Evolutionary conservation across 805 yeast genomes (phyloP), one percentile per base, ranked within the genome.

Genomic region (Peterozyma xylosa): DNA sequence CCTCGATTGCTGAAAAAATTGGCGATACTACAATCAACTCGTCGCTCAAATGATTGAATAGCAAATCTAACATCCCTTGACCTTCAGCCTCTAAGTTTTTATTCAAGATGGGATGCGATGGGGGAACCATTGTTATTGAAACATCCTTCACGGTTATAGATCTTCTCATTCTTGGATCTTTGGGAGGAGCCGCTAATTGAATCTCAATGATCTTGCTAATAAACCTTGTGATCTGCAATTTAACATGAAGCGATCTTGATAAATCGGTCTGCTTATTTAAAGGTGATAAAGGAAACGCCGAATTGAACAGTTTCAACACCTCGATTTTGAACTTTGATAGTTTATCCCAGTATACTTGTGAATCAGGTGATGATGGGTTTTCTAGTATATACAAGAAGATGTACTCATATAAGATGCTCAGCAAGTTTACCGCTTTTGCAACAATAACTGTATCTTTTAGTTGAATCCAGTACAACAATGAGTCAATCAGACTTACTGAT

Each of bases 201-300:
- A 75, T 71, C 33, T 70, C 66, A 11, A 81, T 68, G 4, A 81
- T 62, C 43, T 72, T 72, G n/a, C 78, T 78, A 10, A 87, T 74
- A 47, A 90, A 79, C 60, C 84, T 86, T 42, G 82, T 66, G n/a
- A 83, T 68, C 29, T 90, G 81, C n/a, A 85, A 63, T 58, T 76
- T 79, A 39, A 80, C 66, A 11, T 83, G 78, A 34, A 79, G 60
- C 39, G 78, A 73, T 57, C 80, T 71, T 33, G 66, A 54, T 30
- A 61, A 52, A 51, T 76, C 80, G 33, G 69, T 67, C 48, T 76
- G 86, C 37, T 68, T 66, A 43, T 70, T 77, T 15, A 69, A 62
- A 13, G 70, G 62, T 16, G 64, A 59, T 44, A 78, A 67, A 3
- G 87, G 88, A 51, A 69, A 79, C 9, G 73, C 50, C 3, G 77